Conservation (phyloP, 148 eudicot genomes). For the Rhododendron simsii region DNA sequence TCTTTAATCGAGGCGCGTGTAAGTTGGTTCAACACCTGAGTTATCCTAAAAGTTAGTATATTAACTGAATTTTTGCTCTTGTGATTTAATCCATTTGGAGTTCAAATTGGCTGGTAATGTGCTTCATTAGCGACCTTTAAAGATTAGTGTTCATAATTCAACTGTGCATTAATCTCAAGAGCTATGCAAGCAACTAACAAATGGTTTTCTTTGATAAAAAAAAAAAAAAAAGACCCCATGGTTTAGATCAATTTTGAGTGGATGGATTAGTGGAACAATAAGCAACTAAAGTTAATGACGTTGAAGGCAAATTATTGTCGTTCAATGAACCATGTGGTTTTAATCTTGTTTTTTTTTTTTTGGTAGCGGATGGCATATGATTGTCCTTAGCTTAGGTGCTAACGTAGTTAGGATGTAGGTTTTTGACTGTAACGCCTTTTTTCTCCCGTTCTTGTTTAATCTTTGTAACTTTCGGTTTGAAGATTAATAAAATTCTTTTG, state of each 20-base stretch:
- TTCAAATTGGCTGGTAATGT: background rate
- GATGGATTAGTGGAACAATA: background rate
- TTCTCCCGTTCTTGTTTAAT: too few species aligned
- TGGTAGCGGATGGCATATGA: background rate
- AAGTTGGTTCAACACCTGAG: too few species aligned
- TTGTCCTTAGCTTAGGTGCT: too few species aligned
- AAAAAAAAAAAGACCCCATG: background rate
- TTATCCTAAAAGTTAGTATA: background rate
- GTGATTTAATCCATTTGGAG: background rate
- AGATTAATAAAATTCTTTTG: too few species aligned
- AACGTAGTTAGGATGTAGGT: too few species aligned
- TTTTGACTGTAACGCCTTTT: too few species aligned
- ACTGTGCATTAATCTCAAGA: background rate
- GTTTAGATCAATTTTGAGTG: background rate
- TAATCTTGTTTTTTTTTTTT: background rate
- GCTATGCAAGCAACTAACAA: background rate
- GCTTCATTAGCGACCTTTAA: background rate
- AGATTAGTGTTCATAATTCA: background rate
- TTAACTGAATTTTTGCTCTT: background rate
- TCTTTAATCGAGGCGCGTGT: too few species aligned
- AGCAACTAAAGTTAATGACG: background rate
- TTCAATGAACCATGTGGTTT: background rate
- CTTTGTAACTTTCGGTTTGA: too few species aligned
- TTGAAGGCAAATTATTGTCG: background rate
- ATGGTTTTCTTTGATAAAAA: background rate